A percentile compares a stretch with the other conserved stretches of the same genome.
Conservation (phyloP, 306 rosid species). For the Herpetospermum pedunculosum region DNA sequence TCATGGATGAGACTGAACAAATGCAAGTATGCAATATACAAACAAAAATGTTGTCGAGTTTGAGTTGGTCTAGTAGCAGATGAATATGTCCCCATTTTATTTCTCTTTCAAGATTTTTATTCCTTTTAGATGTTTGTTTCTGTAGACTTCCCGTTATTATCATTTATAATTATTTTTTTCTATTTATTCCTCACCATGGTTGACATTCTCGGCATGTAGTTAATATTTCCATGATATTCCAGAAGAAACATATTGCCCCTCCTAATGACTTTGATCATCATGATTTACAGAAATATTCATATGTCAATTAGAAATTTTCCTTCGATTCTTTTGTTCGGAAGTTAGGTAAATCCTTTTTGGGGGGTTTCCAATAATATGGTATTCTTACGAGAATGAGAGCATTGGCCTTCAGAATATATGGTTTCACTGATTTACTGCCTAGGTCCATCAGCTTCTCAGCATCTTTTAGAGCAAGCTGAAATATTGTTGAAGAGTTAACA, state of each 20-base stretch:
- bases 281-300: neutral
- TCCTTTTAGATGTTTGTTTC: neutral
- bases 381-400: slow-evolving; percentile 61
- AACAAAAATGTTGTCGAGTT: neutral
- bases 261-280: neutral
- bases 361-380: neutral
- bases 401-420: slow-evolving; percentile 65
- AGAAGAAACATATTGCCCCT: neutral
- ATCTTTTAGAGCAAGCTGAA: slow-evolving; percentile 93
- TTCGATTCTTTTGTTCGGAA: neutral
- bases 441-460: slow-evolving; percentile 61
- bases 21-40: neutral
- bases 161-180: neutral
- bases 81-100: neutral
- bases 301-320: neutral
- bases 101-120: neutral
- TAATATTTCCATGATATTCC: neutral
- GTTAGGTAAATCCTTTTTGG: neutral
- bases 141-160: neutral
- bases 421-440: slow-evolving; percentile 38
- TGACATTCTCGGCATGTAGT: neutral
- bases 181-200: neutral
- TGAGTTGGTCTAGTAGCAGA: neutral
- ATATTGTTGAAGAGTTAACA: slow-evolving; percentile 12
- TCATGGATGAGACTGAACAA: neutral